Conservation (phyloP, 768 basidiomycete genomes). For the Lactarius trivialis region DNA sequence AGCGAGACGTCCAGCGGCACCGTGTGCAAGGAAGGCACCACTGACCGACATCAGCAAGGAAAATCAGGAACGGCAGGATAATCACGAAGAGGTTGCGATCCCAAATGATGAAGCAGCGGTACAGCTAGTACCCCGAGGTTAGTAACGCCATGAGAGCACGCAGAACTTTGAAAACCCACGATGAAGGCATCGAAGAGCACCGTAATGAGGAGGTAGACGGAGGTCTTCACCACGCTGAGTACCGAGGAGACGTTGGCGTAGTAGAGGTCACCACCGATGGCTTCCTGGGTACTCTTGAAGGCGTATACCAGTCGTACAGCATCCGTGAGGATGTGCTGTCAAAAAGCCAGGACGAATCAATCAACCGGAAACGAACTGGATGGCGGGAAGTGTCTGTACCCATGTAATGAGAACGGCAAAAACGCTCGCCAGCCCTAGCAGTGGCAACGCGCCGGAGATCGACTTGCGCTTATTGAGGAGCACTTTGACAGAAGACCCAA, state of each 20-base stretch:
- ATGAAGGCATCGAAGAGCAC: conserved; percentile 29
- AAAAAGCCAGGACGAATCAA: neutral
- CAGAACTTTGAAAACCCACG: conserved; percentile 17
- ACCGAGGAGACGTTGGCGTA: conserved; percentile 23
- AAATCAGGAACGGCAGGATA: conserved; percentile 25
- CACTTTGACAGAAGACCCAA: conserved; percentile 4
- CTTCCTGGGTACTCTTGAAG: conserved; percentile 22
- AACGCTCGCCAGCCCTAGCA: conserved; percentile 14
- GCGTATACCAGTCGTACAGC: conserved; percentile 25
- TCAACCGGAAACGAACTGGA: neutral
- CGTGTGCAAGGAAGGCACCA: neutral
- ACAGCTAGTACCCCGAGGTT: conserved; percentile 17
- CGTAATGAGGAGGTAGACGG: conserved; percentile 25
- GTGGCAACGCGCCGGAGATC: conserved; percentile 1
- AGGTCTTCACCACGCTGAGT: conserved; percentile 26
- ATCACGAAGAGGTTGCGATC: conserved; percentile 22
- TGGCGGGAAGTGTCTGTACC: neutral
- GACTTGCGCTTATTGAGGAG: conserved; percentile 17
- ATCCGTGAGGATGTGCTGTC: conserved; percentile 28
- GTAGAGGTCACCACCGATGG: conserved; percentile 22
- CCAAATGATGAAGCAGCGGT: conserved; percentile 28
- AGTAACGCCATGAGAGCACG: neutral
- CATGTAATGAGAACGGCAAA: conserved; percentile 20
- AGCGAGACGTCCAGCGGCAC: neutral
- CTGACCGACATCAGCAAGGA: conserved; percentile 28